A percentile compares a stretch with the other conserved stretches of the same genome.
Evolutionary conservation across 225 moss, liverwort and hornwort species (phyloP).

Genomic region (Rhytidiadelphus loreus): DNA sequence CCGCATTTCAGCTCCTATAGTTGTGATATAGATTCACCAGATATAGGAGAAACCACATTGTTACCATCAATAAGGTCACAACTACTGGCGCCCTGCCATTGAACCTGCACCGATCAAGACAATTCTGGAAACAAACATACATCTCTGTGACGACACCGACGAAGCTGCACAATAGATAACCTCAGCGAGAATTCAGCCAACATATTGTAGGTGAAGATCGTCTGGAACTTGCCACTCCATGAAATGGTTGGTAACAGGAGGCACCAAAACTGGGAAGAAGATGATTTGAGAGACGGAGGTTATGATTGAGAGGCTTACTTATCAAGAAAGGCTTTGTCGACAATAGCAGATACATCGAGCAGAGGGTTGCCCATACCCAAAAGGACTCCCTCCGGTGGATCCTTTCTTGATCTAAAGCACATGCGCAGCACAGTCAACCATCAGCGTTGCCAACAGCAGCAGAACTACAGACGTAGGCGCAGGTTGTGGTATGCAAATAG

Average conservation of each 20-base stretch:
- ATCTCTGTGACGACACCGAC: not conserved
- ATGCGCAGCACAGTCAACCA: not conserved
- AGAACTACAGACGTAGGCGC: not conserved
- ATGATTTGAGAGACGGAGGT: not conserved
- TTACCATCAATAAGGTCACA: not conserved
- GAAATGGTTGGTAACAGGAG: not conserved
- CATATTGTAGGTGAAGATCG: not conserved
- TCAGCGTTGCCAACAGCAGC: not conserved
- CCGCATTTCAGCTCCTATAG: not conserved
- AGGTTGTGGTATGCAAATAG: not conserved
- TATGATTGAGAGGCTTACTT: slow-evolving; percentile 19
- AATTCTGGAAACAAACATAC: not conserved
- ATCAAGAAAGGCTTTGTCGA: slow-evolving; percentile 66
- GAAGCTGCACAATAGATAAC: not conserved
- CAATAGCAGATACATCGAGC: slow-evolving; percentile 75
- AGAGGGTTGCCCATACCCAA: slow-evolving; percentile 87
- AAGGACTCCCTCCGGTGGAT: slow-evolving; percentile 49
- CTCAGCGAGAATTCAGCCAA: not conserved
- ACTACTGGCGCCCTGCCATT: not conserved
- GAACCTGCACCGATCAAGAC: not conserved
- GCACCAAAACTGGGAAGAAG: not conserved
- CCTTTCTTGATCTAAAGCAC: slow-evolving; percentile 12
- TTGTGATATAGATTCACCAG: not conserved
- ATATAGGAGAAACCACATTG: not conserved
- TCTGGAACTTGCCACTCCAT: not conserved